Evolutionary conservation across 2,329 filamentous ascomycete species (phyloP).

Genomic region (Cordyceps javanica): DNA sequence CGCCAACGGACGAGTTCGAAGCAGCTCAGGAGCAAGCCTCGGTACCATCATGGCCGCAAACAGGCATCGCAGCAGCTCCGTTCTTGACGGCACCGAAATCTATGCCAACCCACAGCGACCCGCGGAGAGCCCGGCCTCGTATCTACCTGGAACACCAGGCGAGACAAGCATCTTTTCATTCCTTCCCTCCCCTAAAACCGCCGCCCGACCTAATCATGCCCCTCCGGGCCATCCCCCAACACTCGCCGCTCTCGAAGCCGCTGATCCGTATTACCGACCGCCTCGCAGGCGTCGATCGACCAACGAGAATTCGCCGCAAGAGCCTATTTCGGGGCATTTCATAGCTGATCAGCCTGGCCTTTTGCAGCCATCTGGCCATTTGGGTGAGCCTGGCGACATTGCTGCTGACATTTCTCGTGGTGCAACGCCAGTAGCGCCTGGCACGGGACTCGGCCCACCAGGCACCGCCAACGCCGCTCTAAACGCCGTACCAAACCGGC

Average conservation of each 20-base stretch:
- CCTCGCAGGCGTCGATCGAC: conserved; percentile 66
- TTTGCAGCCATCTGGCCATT: conserved; percentile 28
- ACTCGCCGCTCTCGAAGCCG: conserved; percentile 42
- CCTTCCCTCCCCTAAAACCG: conserved; percentile 50
- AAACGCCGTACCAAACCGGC: conserved; percentile 49
- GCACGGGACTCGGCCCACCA: conserved; percentile 14
- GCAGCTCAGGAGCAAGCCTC: conserved; percentile 55
- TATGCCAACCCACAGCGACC: conserved; percentile 40
- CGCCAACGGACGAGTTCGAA: conserved; percentile 48
- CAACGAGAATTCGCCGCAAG: conserved; percentile 28
- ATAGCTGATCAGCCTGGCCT: conserved; percentile 29
- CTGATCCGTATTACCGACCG: conserved; percentile 84
- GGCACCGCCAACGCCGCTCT: conserved; percentile 20
- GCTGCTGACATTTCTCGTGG: conserved; percentile 37
- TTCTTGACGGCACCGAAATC: conserved; percentile 44
- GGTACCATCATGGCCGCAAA: conserved; percentile 39
- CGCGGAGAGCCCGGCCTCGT: conserved; percentile 56
- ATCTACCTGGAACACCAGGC: conserved; percentile 67
- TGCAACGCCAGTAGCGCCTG: conserved; percentile 37
- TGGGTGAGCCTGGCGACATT: conserved; percentile 33
- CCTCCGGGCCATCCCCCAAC: conserved; percentile 37
- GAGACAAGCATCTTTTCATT: conserved; percentile 69
- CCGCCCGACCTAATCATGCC: conserved; percentile 31
- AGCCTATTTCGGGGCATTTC: conserved; percentile 21
- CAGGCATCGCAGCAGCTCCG: conserved; percentile 48